Evolutionary conservation across 345 rosid species (phyloP), one percentile per base, ranked within the genome.

Genomic region (Psidium guajava): DNA sequence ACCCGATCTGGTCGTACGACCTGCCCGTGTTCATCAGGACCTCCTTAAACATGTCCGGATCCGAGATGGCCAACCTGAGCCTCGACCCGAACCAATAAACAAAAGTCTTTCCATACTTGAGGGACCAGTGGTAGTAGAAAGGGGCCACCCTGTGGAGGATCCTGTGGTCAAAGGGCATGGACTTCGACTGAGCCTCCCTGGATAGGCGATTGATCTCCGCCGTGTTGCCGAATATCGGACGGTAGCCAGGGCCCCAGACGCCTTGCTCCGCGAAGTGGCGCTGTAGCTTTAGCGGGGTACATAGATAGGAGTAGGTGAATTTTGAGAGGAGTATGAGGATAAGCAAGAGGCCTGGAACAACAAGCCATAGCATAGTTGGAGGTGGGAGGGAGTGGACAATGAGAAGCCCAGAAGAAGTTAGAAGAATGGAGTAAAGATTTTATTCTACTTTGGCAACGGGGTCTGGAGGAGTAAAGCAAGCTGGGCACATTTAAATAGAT

Each of bases 81-180:
- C 56, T 89, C 50, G 90, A 86, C 80, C 99, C 99, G 64, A 95
- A 95, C 98, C 98, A 94, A 89, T 89, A 95, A 9, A 96, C 86
- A 82, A 92, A 95, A 24, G 90, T 91, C 85, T 87, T 91, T 83
- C 98, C 98, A 36, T 93, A 91, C 84, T 4, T 73, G 82, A 58
- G 82, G 12, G 96, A 92, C 96, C 98, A 96, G 8, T 16, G 57
- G 83, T 89, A 44, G 91, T 92, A 92, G 87, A 89, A 94, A 22
- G 98, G 96, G 49, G 86, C 87, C 84, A 88, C 92, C 12, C 94
- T 89, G 82, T 84, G 92, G 40, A 94, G 88, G 84, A 89, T 83
- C 58, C 87, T 90, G 54, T 89, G 94, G 64, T 84, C 86, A n/a
- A 83, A 73, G 0, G 90, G 57, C 22, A 88, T 85, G 40, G 98